Base-by-base conservation (phyloP, 1,139 yeast species). In the Scheffersomyces quercinus region DNA sequence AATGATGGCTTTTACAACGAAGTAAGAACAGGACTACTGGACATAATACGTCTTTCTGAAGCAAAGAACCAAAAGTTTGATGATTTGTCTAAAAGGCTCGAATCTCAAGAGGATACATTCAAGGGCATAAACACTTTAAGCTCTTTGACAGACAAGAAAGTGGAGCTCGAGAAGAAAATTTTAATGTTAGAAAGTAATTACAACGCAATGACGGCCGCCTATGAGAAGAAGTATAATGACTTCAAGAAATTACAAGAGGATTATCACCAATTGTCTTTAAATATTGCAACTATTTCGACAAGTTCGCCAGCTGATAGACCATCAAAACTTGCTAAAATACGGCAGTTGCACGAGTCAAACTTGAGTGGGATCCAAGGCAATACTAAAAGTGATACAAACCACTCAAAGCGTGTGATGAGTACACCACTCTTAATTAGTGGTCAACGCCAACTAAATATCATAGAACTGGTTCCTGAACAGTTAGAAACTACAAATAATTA, bases 381-480 rank as follows among this genome's bases (percentile, higher is more conserved):
- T 20, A 20, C 26, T 8, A 20, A 20, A 20, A 7, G 26, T 20
- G 26, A 20, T 20, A 20, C 26, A 20, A 20, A 20, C 26, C 26
- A 20, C 26, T 20, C 26, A 6, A 68, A 65, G 41, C 56, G 75
- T 46, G 56, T 68, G 0, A 65, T 64, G 9, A 70, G 74, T 50
- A 64, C 70, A 0, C 72, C 73, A 8, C 31, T 35, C 20, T n/a
- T 2, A 44, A 48, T 30, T 38, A 38, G 20, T 14, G 35, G 26
- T 20, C 26, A 31, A 15, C 24, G 35, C 8, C 15, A 20, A 13
- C 20, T 31, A 15, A 28, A 30, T 24, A 28, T 14, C 16, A 14
- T 41, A 32, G 37, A 35, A 7, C 35, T 43, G 20, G 42, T 45
- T 12, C 30, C 37, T 7, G 53, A 48, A 37, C 37, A 32, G 10